Percentiles rank a stretch among this genome's conserved stretches.
These are phyloP conservation scores for Xylaria bambusicola DNA, from an alignment of 495 filamentous ascomycete species.

Conservation along the genomic window DNA sequence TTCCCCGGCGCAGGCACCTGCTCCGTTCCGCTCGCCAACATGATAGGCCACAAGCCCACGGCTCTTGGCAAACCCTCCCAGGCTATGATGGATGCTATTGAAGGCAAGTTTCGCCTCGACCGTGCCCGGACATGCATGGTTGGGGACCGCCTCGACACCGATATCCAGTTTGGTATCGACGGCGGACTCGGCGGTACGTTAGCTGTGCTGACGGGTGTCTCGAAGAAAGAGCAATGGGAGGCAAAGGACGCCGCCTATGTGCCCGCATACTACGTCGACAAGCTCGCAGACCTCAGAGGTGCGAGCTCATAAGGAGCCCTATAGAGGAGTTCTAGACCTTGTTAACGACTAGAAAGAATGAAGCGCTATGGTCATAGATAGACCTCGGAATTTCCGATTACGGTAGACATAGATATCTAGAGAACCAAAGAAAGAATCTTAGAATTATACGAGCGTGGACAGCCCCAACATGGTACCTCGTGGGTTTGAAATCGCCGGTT, in stretches of 20 bases:
- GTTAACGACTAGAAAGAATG: neutral
- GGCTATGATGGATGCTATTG: constrained; percentile 99
- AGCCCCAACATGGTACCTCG: neutral
- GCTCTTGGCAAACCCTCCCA: constrained; percentile 92
- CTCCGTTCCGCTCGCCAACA: constrained; percentile 75
- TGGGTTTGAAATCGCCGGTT: no score
- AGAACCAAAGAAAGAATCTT: neutral
- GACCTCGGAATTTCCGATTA: neutral
- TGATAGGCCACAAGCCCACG: constrained; percentile 67
- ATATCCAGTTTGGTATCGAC: constrained; percentile 93
- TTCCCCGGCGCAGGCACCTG: constrained; percentile 92
- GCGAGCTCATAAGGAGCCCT: constrained; percentile 21
- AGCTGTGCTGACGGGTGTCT: constrained; percentile 88
- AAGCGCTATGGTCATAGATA: neutral
- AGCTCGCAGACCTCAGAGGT: constrained; percentile 70
- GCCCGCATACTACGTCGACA: constrained; percentile 79
- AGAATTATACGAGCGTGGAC: neutral
- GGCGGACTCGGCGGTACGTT: constrained; percentile 89
- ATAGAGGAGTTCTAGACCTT: neutral
- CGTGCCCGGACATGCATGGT: constrained; percentile 90
- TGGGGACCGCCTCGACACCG: constrained; percentile 89
- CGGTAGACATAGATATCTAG: neutral
- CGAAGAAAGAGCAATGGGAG: constrained; percentile 77
- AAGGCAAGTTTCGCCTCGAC: constrained; percentile 91
- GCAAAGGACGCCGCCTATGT: constrained; percentile 59